These are phyloP conservation scores for Boletus sp. DNA, from an alignment of 1,284 basidiomycete species.

Conservation along the genomic window DNA sequence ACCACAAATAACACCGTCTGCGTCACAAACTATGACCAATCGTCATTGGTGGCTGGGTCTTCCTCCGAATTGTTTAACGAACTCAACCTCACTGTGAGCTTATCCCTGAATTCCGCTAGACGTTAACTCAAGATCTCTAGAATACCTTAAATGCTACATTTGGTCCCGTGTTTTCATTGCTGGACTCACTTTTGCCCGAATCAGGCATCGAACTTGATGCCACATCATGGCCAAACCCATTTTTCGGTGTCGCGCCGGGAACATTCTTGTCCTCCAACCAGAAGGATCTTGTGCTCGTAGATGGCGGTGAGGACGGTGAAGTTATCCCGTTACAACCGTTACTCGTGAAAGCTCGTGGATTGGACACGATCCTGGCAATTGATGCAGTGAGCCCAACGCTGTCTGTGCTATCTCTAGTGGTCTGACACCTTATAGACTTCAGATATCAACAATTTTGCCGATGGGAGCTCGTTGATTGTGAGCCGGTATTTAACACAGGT, in stretches of 20 bases:
- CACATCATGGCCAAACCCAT: constrained; percentile 46
- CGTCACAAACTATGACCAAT: constrained; percentile 52
- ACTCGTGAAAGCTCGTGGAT: constrained; percentile 51
- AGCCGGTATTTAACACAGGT: constrained; percentile 22
- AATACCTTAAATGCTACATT: constrained; percentile 20
- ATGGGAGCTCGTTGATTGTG: constrained; percentile 48
- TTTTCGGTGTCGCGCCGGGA: constrained; percentile 42
- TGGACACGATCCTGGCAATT: constrained; percentile 58
- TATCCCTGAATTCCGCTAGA: neutral
- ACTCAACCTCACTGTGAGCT: constrained; percentile 40
- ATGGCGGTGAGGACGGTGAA: constrained; percentile 50
- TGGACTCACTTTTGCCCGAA: constrained; percentile 33
- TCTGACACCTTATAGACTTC: constrained; percentile 30
- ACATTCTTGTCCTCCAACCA: constrained; percentile 45
- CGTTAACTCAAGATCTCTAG: constrained; percentile 15
- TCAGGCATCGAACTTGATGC: constrained; percentile 33
- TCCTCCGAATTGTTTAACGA: constrained; percentile 49
- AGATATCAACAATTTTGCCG: constrained; percentile 41
- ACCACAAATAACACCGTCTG: constrained; percentile 48
- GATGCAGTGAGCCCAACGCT: constrained; percentile 45
- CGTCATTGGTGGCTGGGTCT: constrained; percentile 44
- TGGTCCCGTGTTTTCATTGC: constrained; percentile 30
- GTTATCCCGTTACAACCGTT: constrained; percentile 56
- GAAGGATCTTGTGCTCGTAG: constrained; percentile 42
- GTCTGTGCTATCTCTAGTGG: neutral